Evolutionary conservation across 169 alveolate species (phyloP).

Genomic region (Plasmodium knowlesi): DNA sequence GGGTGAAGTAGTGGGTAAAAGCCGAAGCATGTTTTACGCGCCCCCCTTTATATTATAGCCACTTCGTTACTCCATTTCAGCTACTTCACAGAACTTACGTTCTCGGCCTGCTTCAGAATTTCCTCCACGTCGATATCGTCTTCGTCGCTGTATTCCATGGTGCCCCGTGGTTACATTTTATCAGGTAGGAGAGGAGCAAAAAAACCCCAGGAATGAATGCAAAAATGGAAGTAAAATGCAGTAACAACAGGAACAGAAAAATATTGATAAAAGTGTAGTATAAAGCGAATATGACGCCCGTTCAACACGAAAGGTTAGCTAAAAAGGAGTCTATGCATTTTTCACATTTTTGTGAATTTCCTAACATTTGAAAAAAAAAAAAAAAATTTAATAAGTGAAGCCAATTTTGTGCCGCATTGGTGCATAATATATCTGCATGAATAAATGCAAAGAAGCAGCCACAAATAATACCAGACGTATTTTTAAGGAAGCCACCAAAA

Average conservation of each 20-base stretch:
- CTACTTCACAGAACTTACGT: not conserved
- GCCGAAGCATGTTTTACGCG: not conserved
- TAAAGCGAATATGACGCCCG: not conserved
- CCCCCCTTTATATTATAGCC: not conserved
- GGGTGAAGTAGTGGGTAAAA: not conserved
- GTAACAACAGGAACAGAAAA: not conserved
- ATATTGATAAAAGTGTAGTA: not conserved
- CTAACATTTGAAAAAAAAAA: not conserved
- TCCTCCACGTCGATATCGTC: conserved; percentile 70
- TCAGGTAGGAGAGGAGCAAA: not conserved
- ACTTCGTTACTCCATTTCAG: not conserved
- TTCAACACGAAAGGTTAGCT: not conserved
- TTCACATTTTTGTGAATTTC: not conserved
- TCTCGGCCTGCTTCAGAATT: conserved; percentile 67
- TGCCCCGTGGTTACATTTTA: not conserved
- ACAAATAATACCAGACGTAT: not conserved
- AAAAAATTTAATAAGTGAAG: not conserved
- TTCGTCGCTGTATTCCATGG: conserved; percentile 68
- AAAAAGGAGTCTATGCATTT: not conserved
- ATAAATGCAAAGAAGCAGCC: not conserved
- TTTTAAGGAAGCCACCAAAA: not conserved
- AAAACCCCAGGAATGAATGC: not conserved
- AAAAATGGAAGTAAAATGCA: not conserved
- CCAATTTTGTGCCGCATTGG: not conserved
- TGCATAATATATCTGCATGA: not conserved